Conservation (phyloP, 768 basidiomycete genomes). For the Tylopilus balloui region DNA sequence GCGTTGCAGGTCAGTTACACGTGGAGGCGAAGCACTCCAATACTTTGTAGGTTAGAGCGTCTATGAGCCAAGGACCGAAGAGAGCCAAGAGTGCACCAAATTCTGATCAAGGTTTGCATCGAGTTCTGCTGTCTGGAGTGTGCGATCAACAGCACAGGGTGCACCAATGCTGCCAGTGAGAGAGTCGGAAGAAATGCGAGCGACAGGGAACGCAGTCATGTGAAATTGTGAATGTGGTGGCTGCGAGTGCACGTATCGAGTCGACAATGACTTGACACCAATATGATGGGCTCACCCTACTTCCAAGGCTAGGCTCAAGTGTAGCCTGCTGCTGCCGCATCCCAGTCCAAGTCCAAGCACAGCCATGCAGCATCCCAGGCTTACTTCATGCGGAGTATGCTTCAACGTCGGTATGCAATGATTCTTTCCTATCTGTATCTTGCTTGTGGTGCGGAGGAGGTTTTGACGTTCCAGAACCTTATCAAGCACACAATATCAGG, state of each 20-base stretch:
- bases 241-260: constrained; percentile 73
- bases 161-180: constrained; percentile 15
- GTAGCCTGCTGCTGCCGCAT: constrained; percentile 14
- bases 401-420: constrained; percentile 71
- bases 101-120: constrained; percentile 57
- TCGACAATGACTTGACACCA: no score
- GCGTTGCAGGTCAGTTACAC: background rate
- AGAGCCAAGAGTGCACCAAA: constrained; percentile 60
- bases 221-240: constrained; percentile 77
- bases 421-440: background rate
- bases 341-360: constrained; percentile 41
- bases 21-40: constrained; percentile 60
- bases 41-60: constrained; percentile 74
- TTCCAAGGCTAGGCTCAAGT: no score
- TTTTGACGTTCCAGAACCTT: background rate
- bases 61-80: constrained; percentile 78
- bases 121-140: constrained; percentile 61
- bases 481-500: constrained; percentile 73
- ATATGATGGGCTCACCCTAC: no score
- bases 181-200: constrained; percentile 38
- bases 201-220: constrained; percentile 58
- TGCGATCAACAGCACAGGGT: constrained; percentile 69
- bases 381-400: constrained; percentile 77
- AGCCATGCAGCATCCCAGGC: constrained; percentile 42
- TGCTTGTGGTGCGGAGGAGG: background rate